Conservation (phyloP, 2,329 filamentous ascomycete genomes). For the Stylonectria norvegica region DNA sequence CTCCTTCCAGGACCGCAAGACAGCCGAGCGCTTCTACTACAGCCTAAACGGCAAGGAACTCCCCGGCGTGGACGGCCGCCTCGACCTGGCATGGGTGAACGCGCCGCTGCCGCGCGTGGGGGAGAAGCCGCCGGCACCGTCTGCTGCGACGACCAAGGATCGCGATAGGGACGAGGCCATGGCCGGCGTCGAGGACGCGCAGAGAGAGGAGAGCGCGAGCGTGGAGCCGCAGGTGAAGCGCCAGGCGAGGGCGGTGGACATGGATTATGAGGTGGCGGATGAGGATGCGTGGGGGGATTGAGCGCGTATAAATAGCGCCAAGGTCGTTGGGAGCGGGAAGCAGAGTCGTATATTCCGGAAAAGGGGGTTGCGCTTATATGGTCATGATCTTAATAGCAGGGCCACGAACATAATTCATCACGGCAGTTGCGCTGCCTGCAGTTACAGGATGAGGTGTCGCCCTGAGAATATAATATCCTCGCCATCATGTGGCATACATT, state of each 20-base stretch:
- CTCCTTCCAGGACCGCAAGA: slow-evolving; percentile 64
- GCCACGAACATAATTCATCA: no score
- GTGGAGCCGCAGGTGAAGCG: slow-evolving; percentile 25
- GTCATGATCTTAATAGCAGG: no score
- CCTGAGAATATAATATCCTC: slow-evolving; percentile 6
- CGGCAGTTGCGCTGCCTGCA: no score
- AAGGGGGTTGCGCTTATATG: no score
- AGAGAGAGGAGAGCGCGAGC: slow-evolving; percentile 12
- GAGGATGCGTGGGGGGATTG: slow-evolving; percentile 42
- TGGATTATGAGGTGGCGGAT: slow-evolving; percentile 54
- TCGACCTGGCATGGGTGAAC: slow-evolving; percentile 63
- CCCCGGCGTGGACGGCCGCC: slow-evolving; percentile 57
- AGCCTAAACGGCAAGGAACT: slow-evolving; percentile 55
- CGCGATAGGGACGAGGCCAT: slow-evolving; percentile 24
- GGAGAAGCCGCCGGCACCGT: slow-evolving; percentile 8
- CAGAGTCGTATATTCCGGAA: slow-evolving; percentile 14
- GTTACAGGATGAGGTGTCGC: no score
- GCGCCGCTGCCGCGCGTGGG: slow-evolving; percentile 25
- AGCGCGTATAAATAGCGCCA: background rate
- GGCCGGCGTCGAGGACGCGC: slow-evolving; percentile 22
- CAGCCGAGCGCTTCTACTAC: slow-evolving; percentile 67
- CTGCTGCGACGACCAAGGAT: slow-evolving; percentile 8
- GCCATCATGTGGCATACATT: no score
- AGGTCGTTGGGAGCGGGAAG: no score
- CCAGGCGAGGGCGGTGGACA: slow-evolving; percentile 37